Conservation (phyloP, 345 rosid genomes). For the Populus simonii region DNA sequence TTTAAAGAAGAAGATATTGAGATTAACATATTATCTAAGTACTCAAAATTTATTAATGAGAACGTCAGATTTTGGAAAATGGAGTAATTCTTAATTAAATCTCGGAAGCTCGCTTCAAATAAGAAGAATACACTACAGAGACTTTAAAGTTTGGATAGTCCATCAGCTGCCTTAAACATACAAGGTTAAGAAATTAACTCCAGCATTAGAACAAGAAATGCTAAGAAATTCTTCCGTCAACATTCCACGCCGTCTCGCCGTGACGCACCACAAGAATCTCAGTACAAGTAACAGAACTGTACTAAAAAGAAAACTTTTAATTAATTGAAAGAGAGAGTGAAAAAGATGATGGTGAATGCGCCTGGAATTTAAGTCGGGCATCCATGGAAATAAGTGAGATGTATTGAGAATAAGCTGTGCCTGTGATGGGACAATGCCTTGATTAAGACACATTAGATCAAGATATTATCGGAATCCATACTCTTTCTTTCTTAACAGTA, state of each 20-base stretch:
- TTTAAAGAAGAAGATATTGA: no score
- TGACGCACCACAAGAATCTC: constrained; percentile 80
- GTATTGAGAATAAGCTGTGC: not conserved
- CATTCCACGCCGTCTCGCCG: constrained; percentile 84
- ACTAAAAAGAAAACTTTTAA: not conserved
- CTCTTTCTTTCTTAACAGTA: no score
- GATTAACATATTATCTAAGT: no score
- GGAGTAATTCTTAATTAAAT: not conserved
- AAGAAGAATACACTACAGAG: constrained; percentile 71
- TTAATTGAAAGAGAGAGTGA: no score
- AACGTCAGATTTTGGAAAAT: no score
- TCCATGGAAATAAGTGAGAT: constrained; percentile 1
- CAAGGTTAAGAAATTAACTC: not conserved
- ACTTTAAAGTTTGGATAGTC: constrained; percentile 48
- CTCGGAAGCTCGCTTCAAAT: constrained; percentile 74
- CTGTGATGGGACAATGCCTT: no score
- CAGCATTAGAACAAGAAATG: not conserved
- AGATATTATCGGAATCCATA: no score
- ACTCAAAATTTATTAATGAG: no score
- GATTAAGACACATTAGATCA: no score
- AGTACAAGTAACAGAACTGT: constrained; percentile 36
- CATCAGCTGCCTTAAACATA: constrained; percentile 52
- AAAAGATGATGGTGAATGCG: not conserved
- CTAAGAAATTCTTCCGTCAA: constrained; percentile 52
- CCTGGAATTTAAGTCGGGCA: constrained; percentile 21